Base-by-base conservation (phyloP, 23 red algal species). In the Pyropia haitanensis region DNA sequence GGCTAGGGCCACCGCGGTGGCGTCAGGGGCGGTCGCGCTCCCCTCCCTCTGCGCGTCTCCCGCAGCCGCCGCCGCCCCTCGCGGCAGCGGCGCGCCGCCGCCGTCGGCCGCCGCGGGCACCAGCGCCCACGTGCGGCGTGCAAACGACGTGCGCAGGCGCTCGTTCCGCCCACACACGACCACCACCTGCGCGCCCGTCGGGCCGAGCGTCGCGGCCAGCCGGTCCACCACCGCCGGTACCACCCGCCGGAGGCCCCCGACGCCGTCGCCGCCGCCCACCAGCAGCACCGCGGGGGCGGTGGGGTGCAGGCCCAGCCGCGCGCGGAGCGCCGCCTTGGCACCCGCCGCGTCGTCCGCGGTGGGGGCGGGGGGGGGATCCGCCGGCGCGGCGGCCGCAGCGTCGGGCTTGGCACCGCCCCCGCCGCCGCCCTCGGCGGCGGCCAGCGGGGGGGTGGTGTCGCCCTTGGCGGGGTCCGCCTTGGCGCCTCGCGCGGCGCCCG, bases 251-350 rank as follows among this genome's bases (percentile, higher is more conserved):
- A 96, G 56, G 20, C 80, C 86, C 20, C 85, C 85, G 14, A 96
- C 68, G 32, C 92, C 92, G 80, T 96, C 92, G 10, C 92, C 92
- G 30, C 92, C 92, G 28, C 92, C 92, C 19, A 96, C 86, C 17
- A 96, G 34, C 25, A 96, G 67, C 0, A 96, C 77, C 16, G 86
- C 76, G 16, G 70, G 84, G 18, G 65, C 72, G 54, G 81, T 55
- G 0, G 68, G 48, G 15, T 67, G 74, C 63, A 95, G 71, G 5
- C 84, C 84, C 27, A 89, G 46, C 9, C 72, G 60, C 14, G 51
- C 32, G 1, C 84, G 64, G 4, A 80, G 32, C 24, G 64, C 70
- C 2, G 32, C 56, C 4, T 27, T 63, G 16, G 67, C 55, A 15
- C 68, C 65, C 19, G 75, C 27, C 44, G 69, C 75, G 39, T 46